Evolutionary conservation across 1,284 basidiomycete genomes (phyloP).

Genomic region (Ustilago bromivora): DNA sequence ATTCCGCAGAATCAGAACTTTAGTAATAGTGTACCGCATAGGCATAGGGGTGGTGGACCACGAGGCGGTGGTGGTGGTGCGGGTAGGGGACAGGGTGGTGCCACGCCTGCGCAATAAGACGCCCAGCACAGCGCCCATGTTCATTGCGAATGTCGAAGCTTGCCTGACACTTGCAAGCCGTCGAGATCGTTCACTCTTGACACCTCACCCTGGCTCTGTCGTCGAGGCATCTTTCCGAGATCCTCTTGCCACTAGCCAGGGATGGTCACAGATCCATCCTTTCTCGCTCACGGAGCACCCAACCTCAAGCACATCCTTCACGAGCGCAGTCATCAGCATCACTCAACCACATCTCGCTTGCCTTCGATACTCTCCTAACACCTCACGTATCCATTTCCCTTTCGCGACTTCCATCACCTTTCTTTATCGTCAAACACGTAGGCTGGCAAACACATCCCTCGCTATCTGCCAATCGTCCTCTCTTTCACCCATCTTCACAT

Average conservation of each 20-base stretch:
- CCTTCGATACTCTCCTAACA: not conserved
- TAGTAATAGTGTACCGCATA: constrained; percentile 62
- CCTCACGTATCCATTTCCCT: not conserved
- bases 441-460: not conserved
- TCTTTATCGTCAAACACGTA: not conserved
- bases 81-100: constrained; percentile 21
- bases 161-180: too few relatives aligned
- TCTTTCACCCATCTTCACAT: not conserved
- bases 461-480: not conserved
- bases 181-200: not conserved
- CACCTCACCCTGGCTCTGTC: not conserved
- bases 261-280: not conserved
- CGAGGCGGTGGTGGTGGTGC: constrained; percentile 24
- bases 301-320: not conserved
- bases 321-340: not conserved
- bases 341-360: not conserved
- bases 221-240: not conserved
- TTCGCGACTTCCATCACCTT: not conserved
- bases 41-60: constrained; percentile 44
- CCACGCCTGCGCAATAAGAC: constrained; percentile 30
- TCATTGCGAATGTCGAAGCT: too few relatives aligned
- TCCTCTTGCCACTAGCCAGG: not conserved
- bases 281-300: not conserved
- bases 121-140: not conserved
- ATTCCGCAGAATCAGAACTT: constrained; percentile 68